A percentile compares a stretch with the other conserved stretches of the same genome.
Conservation (phyloP, 2,329 filamentous ascomycete species). For the Botryosphaeria dothidea region DNA sequence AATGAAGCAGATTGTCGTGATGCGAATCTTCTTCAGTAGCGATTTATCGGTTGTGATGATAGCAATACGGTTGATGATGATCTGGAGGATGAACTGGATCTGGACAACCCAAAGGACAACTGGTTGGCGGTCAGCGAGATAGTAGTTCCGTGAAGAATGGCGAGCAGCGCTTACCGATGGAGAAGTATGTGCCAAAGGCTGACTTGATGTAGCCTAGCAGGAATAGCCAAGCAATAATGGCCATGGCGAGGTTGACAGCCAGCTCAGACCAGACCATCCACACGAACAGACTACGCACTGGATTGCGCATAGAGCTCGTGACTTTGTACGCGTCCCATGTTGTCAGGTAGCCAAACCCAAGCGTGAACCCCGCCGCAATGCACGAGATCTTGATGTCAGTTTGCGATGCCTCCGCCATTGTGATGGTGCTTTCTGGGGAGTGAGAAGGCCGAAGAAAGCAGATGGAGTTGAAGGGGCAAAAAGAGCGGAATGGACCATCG, state of each 20-base stretch:
- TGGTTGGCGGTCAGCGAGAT: neutral
- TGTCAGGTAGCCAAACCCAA: slow-evolving; percentile 12
- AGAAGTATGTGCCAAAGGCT: neutral
- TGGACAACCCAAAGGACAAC: slow-evolving; percentile 46
- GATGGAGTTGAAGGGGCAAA: too few relatives aligned
- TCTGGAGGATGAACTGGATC: slow-evolving; percentile 32
- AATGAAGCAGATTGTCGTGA: slow-evolving; percentile 23
- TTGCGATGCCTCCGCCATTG: neutral
- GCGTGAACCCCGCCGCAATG: neutral
- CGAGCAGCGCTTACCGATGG: neutral
- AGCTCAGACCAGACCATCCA: slow-evolving; percentile 51
- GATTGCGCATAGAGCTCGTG: neutral
- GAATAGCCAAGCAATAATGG: slow-evolving; percentile 44
- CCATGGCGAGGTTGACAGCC: slow-evolving; percentile 41
- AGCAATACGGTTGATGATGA: slow-evolving; percentile 32
- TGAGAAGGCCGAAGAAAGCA: neutral
- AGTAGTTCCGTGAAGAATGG: neutral
- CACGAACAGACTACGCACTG: slow-evolving; percentile 32
- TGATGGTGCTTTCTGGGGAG: neutral
- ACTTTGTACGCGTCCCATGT: slow-evolving; percentile 8
- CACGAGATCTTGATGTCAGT: slow-evolving; percentile 2
- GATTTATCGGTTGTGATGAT: slow-evolving; percentile 26
- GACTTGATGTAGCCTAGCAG: slow-evolving; percentile 41
- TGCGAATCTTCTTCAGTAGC: slow-evolving; percentile 21
- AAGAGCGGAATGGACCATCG: neutral